Base-by-base conservation (phyloP, 2,329 filamentous ascomycete genomes). In the Trichoderma cornu-damae region DNA sequence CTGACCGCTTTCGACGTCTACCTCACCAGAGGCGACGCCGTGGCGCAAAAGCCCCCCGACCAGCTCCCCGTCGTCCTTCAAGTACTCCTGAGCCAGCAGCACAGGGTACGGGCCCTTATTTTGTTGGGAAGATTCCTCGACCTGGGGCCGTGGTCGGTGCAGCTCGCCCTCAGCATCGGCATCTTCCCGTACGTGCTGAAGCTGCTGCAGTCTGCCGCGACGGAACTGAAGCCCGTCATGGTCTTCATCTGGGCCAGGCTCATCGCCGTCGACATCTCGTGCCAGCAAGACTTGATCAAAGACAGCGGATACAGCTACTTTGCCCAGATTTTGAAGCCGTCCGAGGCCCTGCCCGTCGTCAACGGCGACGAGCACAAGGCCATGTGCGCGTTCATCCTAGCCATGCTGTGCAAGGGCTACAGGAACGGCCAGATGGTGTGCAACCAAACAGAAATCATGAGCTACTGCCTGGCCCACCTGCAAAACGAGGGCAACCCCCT, bases 151-250 rank as follows among this genome's bases (percentile, higher is more conserved):
- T 99, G 94, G 94, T 95, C 94, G 28, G 94, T 99, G n/a, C 94
- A 97, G 70, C 83, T 99, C 38, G 94, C 94, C 14, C 80, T 99
- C 14, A 96, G 92, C 71, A 99, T 99, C 61, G 94, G 94, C 22
- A 99, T 99, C 61, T 99, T 99, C 72, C 94, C 94, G 0, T 99
- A 99, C 68, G 94, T 99, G n/a, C 77, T 99, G 32, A 99, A 99
- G 73, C 79, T 99, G 24, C 77, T 99, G 16, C 94, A 99, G 70
- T 97, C 94, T 4, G 93, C 95, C 46, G 94, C 94, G 0, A 83
- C 90, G 46, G 94, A 99, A 71, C 76, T 99, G 61, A 97, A 97
- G 68, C 93, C 94, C 0, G 92, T 97, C 60, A 97, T 99, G 94
- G 92, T 99, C 4, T 99, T 97, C 72, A 99, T 99, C 61, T 99